Evolutionary conservation across 129 eudicot genomes (phyloP), one percentile per base, ranked within the genome.

Genomic region (Mikania micrantha): DNA sequence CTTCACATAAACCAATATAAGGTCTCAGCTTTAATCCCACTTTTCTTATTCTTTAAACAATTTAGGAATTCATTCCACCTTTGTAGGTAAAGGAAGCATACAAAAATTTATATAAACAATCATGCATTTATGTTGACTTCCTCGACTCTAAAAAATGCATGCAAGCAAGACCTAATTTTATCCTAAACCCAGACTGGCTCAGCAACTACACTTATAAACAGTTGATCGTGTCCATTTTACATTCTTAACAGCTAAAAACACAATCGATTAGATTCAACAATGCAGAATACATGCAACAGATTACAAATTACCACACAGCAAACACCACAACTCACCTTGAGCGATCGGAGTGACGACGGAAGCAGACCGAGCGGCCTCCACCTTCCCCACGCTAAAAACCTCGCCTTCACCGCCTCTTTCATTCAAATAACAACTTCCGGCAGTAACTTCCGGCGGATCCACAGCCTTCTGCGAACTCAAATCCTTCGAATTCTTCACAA

Each of bases 401-500:
- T 78, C 86, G 5, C 53, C 79, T 25, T 69, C 83, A 38, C 66
- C 85, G 21, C 15, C 49, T 7, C 71, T 82, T 4, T 50, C 80
- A 7, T 42, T 31, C 50, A 20, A 27, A 5, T 36, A 48, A 54
- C 12, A 71, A 39, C 60, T 77, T 25, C 9, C 79, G 28, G 73
- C 74, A 16, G 72, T 73, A 64, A 75, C 66, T 54, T 81, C 88
- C 42, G 75, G 83, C 15, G 79, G 88, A 84, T 90, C 96, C 42
- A 60, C 72, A 16, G 61, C 62, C 77, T 52, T 29, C 72, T 77
- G 74, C 13, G 83, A 72, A 54, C 78, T 59, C 66, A 80, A 50
- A 24, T 78, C 84, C 64, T 84, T 90, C 5, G 84, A 77, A 83
- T 79, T 78, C 28, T 86, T 95, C 49, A 77, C 76, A 34, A 34